Evolutionary conservation across 2,329 filamentous ascomycete genomes (phyloP), one percentile per base, ranked within the genome.

Genomic region (Aspergillus brasiliensis): DNA sequence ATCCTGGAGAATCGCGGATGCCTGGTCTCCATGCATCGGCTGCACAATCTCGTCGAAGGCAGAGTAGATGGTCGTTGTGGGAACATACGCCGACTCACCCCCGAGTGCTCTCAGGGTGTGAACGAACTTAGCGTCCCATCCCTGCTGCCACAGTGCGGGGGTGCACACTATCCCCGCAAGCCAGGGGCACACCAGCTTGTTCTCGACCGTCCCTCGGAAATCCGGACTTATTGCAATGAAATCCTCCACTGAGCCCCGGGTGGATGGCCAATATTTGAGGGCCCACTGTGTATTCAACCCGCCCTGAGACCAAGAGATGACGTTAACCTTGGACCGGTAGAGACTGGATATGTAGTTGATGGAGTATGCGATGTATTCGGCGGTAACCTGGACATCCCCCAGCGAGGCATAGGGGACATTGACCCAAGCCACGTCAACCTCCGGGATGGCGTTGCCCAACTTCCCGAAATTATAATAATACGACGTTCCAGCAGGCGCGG

Each of bases 251-350:
- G 74, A 71, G 2, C 62, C 63, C 3, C 79, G 77, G 1, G 80
- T 82, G 1, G 79, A 82, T 0, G 82, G 82, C 81, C 81, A 86
- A 74, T 84, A 86, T 63, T 85, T 85, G 62, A 84, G 73, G 0
- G 81, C 82, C 85, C 84, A 86, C 67, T 87, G 84, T 0, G 80
- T 75, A 59, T 83, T 74, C 2, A 86, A 71, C 51, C 80, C 81
- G 15, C 84, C 84, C 70, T 87, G 83, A 0, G 82, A 85, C 82
- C 81, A 86, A 13, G 76, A 77, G n/a, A 86, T 70, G 19, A 84
- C 73, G 17, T 75, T 73, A 6, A 83, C 72, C 19, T 80, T 75
- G 21, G 73, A 68, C 47, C 65, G 62, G 46, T 74, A 77, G 61
- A 83, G 71, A 34, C 70, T 74, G 27, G 75, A 71, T 59, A 86